Conservation (phyloP, 176 grass and related monocot species). For the Musa troglodytarum region DNA sequence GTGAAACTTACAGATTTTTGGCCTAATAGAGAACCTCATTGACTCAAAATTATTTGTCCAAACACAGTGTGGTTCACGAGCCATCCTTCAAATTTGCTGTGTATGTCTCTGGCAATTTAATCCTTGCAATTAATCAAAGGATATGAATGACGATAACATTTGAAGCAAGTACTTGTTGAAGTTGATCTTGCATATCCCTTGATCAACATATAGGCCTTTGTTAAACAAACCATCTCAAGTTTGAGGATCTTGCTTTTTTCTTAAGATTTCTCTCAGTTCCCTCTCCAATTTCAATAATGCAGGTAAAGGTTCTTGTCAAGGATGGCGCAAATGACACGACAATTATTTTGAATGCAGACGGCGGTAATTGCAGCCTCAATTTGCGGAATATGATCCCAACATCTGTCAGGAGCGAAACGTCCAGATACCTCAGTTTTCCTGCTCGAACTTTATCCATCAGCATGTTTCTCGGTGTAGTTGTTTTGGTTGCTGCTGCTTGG, state of each 20-base stretch:
- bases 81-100: not conserved
- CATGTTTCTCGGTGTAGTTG: slow-evolving; percentile 32
- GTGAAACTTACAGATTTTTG: not conserved
- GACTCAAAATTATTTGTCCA: not conserved
- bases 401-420: slow-evolving; percentile 3
- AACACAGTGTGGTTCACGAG: not conserved
- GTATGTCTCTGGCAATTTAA: too few species aligned
- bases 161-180: not conserved
- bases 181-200: not conserved
- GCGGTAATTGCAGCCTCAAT: slow-evolving; percentile 49
- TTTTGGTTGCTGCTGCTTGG: slow-evolving; percentile 31
- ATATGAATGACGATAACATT: too few species aligned
- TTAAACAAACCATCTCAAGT: not conserved
- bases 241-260: not conserved
- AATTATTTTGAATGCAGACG: slow-evolving; percentile 44
- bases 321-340: slow-evolving; percentile 28
- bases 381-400: slow-evolving; percentile 10
- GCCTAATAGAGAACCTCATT: not conserved
- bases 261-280: not conserved
- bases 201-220: not conserved
- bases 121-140: too few species aligned
- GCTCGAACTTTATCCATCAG: slow-evolving; percentile 32
- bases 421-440: slow-evolving; percentile 9
- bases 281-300: slow-evolving; percentile 25
- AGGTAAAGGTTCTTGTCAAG: slow-evolving; percentile 47